Conservation (phyloP, 768 basidiomycete genomes). For the Lanmaoa pseudosensibilis region DNA sequence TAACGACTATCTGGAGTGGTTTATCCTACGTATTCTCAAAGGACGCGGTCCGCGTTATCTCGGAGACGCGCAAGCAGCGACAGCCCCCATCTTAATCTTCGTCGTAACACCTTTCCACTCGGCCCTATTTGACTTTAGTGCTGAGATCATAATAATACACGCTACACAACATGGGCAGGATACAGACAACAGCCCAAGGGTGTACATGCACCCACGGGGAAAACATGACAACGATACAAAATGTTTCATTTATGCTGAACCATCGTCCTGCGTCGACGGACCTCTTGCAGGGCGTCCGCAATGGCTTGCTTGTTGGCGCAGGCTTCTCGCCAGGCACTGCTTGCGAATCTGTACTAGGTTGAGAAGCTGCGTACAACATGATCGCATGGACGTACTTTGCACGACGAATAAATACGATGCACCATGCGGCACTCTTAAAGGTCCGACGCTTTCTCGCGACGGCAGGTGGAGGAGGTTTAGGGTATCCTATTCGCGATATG, state of each 20-base stretch:
- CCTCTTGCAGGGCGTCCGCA: slow-evolving; percentile 66
- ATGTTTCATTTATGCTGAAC: slow-evolving; percentile 11
- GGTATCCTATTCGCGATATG: slow-evolving; percentile 74
- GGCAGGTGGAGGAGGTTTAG: slow-evolving; percentile 42
- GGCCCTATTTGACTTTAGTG: neutral
- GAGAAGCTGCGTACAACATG: slow-evolving; percentile 2
- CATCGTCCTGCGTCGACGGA: slow-evolving; percentile 51
- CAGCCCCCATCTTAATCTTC: slow-evolving; percentile 23
- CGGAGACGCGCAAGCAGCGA: slow-evolving; percentile 35
- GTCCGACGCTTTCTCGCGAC: slow-evolving; percentile 43
- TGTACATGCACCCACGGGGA: neutral
- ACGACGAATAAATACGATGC: slow-evolving; percentile 65
- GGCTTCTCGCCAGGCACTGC: slow-evolving; percentile 63
- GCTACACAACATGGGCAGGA: slow-evolving; percentile 17
- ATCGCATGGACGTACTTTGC: slow-evolving; percentile 48
- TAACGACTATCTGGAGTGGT: slow-evolving; percentile 92
- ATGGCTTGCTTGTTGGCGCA: slow-evolving; percentile 60
- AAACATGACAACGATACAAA: neutral
- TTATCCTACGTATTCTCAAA: slow-evolving; percentile 77
- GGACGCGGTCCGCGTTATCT: slow-evolving; percentile 65
- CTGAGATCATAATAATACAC: slow-evolving; percentile 20
- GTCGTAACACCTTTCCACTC: slow-evolving; percentile 6
- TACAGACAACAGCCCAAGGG: slow-evolving; percentile 18
- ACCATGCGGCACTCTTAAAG: slow-evolving; percentile 56
- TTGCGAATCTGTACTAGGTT: slow-evolving; percentile 49